Percentiles rank a stretch among this genome's conserved stretches.
Conservation (phyloP, 2,329 filamentous ascomycete genomes). For the Scortechinia acanthostroma region DNA sequence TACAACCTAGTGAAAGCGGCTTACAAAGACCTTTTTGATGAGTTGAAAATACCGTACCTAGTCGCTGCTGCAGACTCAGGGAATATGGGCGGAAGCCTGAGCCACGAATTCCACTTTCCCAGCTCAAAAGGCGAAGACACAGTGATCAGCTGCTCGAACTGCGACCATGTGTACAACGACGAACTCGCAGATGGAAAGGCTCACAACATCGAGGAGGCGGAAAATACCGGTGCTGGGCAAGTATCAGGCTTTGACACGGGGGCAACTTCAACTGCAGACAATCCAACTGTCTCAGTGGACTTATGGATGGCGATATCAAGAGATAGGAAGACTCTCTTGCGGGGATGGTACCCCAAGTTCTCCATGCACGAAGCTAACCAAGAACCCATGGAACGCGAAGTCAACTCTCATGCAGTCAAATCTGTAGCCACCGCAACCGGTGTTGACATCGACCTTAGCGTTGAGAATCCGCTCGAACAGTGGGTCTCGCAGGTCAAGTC, state of each 20-base stretch:
- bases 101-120: constrained; percentile 88
- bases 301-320: constrained; percentile 37
- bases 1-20: constrained; percentile 69
- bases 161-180: constrained; percentile 76
- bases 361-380: constrained; percentile 7
- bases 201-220: constrained; percentile 4
- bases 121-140: constrained; percentile 78
- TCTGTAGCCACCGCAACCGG: constrained; percentile 37
- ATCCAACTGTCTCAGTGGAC: neutral
- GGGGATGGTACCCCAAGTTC: constrained; percentile 55
- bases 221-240: constrained; percentile 8
- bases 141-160: constrained; percentile 68
- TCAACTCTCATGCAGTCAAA: constrained; percentile 57
- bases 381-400: constrained; percentile 15
- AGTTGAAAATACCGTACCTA: constrained; percentile 75
- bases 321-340: constrained; percentile 62
- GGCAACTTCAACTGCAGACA: neutral
- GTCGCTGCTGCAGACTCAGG: constrained; percentile 87
- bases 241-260: neutral
- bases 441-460: constrained; percentile 60
- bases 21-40: constrained; percentile 73
- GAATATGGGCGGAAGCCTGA: constrained; percentile 88
- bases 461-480: constrained; percentile 47
- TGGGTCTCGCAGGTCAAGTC: constrained; percentile 35
- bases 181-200: constrained; percentile 55